These are phyloP conservation scores for Phytophthora colocasiae DNA, from an alignment of 352 stramenopile species.

Conservation along the genomic window DNA sequence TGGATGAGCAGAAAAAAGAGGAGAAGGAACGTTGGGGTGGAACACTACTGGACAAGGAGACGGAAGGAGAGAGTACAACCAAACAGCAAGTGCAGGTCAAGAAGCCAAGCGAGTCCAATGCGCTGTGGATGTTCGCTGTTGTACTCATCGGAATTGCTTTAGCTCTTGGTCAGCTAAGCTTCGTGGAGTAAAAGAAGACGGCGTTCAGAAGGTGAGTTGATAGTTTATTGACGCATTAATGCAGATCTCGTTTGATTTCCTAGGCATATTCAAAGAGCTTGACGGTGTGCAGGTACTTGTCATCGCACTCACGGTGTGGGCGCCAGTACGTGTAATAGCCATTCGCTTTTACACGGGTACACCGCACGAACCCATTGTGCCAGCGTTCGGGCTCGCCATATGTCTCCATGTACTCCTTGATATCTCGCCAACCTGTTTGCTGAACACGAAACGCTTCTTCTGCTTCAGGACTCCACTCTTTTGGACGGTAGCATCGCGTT, in stretches of 20 bases:
- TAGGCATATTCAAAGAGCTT: conserved; percentile 83
- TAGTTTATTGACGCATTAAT: conserved; percentile 30
- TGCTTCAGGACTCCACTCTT: conserved; percentile 72
- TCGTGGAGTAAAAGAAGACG: conserved; percentile 32
- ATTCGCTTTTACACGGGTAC: conserved; percentile 83
- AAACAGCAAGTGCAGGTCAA: conserved; percentile 19
- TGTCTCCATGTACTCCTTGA: conserved; percentile 85
- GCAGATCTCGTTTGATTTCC: conserved; percentile 1
- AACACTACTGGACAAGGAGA: conserved; percentile 47
- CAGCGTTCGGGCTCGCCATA: conserved; percentile 79
- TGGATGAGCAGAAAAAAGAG: conserved; percentile 57
- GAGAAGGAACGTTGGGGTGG: conserved; percentile 83
- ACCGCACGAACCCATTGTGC: conserved; percentile 80
- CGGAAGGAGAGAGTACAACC: not conserved
- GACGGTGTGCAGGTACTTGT: conserved; percentile 84
- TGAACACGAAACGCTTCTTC: conserved; percentile 84
- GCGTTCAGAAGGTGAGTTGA: not conserved
- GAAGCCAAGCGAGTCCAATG: conserved; percentile 23
- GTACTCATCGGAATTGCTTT: conserved; percentile 45
- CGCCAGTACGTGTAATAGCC: conserved; percentile 88
- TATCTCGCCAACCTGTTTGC: conserved; percentile 73
- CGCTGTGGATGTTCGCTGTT: conserved; percentile 49
- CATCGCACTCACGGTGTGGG: conserved; percentile 74
- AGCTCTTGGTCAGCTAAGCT: conserved; percentile 41
- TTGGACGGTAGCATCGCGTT: conserved; percentile 66